Conservation (phyloP, 192 early-diverging fungal species). For the Coemansia sp. region DNA sequence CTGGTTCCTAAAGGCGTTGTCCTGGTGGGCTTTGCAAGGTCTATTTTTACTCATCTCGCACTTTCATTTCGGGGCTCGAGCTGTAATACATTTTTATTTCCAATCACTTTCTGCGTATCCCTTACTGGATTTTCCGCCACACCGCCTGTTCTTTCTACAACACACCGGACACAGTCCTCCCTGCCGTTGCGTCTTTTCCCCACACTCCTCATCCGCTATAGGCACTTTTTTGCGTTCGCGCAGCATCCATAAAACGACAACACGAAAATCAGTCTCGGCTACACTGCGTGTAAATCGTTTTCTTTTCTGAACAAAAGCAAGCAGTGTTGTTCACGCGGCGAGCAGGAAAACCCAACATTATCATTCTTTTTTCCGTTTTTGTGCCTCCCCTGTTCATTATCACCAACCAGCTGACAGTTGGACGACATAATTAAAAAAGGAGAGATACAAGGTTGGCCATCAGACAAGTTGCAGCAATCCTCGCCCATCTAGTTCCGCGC, state of each 20-base stretch:
- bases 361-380: slow-evolving; percentile 4
- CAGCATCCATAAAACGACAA: slow-evolving; percentile 6
- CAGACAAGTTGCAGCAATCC: background rate
- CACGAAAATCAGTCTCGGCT: slow-evolving; percentile 13
- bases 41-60: background rate
- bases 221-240: background rate
- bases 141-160: slow-evolving; percentile 1
- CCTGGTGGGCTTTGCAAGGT: background rate
- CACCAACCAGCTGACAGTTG: slow-evolving; percentile 6
- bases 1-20: background rate
- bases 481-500: background rate
- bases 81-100: background rate
- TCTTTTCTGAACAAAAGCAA: background rate
- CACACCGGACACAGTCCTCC: background rate
- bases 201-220: slow-evolving; percentile 2
- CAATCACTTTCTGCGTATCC: background rate
- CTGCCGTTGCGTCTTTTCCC: background rate
- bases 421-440: slow-evolving; percentile 8
- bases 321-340: slow-evolving; percentile 5
- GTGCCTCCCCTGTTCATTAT: slow-evolving; percentile 1
- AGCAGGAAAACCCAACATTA: slow-evolving; percentile 7
- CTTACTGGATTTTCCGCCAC: slow-evolving; percentile 13
- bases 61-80: background rate
- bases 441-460: background rate
- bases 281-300: slow-evolving; percentile 7